Evolutionary conservation across 2,329 filamentous ascomycete genomes (phyloP), one percentile per base, ranked within the genome.

Genomic region (Trichophyton benhamiae): DNA sequence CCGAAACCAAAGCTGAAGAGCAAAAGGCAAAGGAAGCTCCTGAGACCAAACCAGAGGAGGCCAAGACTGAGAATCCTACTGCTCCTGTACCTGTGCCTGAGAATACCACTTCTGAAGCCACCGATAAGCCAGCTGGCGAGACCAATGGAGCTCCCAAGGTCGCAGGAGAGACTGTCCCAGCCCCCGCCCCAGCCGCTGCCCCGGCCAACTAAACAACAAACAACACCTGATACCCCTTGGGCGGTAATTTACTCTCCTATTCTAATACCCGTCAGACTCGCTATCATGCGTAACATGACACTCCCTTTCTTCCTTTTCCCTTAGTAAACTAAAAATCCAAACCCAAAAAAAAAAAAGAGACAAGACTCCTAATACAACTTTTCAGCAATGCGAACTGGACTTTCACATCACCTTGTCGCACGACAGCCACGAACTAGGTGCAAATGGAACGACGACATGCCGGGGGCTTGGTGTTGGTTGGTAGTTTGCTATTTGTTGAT

Each of bases 1-100:
- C 66, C 25, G 67, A 65, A 53, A 61, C 66, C 61, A 65, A 62
- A 61, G 57, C 63, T 25, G 67, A 65, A 53, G 62, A 44, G 7
- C 15, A n/a, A 44, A 17, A 44, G 41, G 41, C n/a, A 66, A 61
- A 65, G 44, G 55, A 60, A 1, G 63, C 64, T 61, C 17, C 58
- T 15, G 65, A 62, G 61, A 52, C 63, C 1, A 66, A 68, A 25
- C 30, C 60, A 33, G 65, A 67, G 36, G 57, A 63, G 7, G 57
- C 58, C 20, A 65, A 67, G 64, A 60, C 59, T 17, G 67, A 59
- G 30, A 53, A 58, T 30, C 33, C 17, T n/a, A 33, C 57, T 1
- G 33, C 33, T 38, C 9, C 33, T 36, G 49, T 27, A 7, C 36
- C 46, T 60, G 49, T 27, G 9, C 36, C 46, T 60, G 48, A 59